Conservation (phyloP, 2,329 filamentous ascomycete species). For the Cladophialophora chaetospira region DNA sequence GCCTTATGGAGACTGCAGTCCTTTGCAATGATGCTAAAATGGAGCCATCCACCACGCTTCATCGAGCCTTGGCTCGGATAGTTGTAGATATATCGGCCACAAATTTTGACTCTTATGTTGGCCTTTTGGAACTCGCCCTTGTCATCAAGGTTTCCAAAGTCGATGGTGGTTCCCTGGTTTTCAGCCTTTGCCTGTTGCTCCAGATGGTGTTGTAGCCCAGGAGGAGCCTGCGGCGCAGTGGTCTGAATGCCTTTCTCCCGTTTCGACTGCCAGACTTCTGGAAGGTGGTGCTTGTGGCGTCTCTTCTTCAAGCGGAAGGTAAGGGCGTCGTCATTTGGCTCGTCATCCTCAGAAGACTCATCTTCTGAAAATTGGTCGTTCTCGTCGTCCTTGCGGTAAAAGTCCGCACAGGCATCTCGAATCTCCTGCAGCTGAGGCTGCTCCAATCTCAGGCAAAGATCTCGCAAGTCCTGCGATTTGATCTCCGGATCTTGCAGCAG, state of each 20-base stretch:
- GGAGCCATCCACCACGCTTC: constrained; percentile 52
- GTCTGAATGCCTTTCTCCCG: constrained; percentile 37
- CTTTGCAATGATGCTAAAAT: constrained; percentile 55
- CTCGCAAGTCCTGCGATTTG: no score
- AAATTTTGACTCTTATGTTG: constrained; percentile 51
- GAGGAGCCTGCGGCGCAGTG: constrained; percentile 23
- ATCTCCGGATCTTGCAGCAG: no score
- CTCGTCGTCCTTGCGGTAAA: no score
- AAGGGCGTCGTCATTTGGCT: no score
- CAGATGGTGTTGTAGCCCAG: not conserved
- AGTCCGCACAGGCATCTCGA: no score
- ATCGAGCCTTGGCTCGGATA: constrained; percentile 53
- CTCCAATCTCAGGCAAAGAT: no score
- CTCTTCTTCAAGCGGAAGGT: no score
- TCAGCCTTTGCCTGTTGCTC: not conserved
- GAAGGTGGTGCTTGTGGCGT: constrained; percentile 35
- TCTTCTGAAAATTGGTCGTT: no score
- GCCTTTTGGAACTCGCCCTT: no score
- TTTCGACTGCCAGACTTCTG: constrained; percentile 37
- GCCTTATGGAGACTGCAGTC: constrained; percentile 50
- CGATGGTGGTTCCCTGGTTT: not conserved
- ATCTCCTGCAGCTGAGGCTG: no score
- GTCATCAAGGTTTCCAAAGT: no score
- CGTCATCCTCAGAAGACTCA: no score
- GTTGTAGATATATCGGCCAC: constrained; percentile 54